Evolutionary conservation across 1,139 yeast species (phyloP).

Genomic region (Pichia sp.): DNA sequence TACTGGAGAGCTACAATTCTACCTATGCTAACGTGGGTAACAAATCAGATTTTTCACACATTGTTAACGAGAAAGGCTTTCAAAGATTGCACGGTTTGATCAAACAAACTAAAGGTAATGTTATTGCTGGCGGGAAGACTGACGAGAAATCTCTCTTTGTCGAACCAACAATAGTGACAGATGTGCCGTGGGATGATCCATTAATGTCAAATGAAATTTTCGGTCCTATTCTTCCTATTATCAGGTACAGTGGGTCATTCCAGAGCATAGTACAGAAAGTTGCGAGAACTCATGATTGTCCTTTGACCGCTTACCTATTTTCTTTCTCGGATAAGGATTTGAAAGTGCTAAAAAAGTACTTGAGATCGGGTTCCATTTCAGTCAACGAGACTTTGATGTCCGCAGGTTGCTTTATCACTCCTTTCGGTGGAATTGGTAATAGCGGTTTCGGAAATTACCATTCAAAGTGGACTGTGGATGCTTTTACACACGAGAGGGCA

Average conservation of each 20-base stretch:
- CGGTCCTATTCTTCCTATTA: slow-evolving; percentile 80
- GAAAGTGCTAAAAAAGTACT: slow-evolving; percentile 43
- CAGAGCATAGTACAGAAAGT: slow-evolving; percentile 47
- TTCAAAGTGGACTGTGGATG: slow-evolving; percentile 65
- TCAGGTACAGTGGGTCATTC: slow-evolving; percentile 48
- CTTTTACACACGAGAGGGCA: slow-evolving; percentile 76
- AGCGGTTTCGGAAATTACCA: slow-evolving; percentile 85
- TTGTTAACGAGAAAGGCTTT: slow-evolving; percentile 60
- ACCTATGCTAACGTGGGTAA: slow-evolving; percentile 42
- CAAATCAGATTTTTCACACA: slow-evolving; percentile 51
- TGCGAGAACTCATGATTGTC: slow-evolving; percentile 64
- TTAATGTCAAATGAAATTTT: slow-evolving; percentile 76
- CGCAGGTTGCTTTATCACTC: slow-evolving; percentile 65
- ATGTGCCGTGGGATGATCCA: slow-evolving; percentile 62
- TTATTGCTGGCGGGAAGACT: slow-evolving; percentile 52
- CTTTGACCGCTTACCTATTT: slow-evolving; percentile 78
- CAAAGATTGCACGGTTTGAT: slow-evolving; percentile 46
- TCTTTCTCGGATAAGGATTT: slow-evolving; percentile 52
- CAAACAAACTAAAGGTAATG: slow-evolving; percentile 51
- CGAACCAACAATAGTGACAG: slow-evolving; percentile 70
- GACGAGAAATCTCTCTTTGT: slow-evolving; percentile 46
- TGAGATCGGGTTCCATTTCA: slow-evolving; percentile 72
- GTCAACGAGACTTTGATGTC: slow-evolving; percentile 75
- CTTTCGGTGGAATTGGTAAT: slow-evolving; percentile 88
- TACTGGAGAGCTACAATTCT: slow-evolving; percentile 42